phyloP scores from a whole-genome alignment of 768 basidiomycete species.

The Tylopilus intermedius region DNA sequence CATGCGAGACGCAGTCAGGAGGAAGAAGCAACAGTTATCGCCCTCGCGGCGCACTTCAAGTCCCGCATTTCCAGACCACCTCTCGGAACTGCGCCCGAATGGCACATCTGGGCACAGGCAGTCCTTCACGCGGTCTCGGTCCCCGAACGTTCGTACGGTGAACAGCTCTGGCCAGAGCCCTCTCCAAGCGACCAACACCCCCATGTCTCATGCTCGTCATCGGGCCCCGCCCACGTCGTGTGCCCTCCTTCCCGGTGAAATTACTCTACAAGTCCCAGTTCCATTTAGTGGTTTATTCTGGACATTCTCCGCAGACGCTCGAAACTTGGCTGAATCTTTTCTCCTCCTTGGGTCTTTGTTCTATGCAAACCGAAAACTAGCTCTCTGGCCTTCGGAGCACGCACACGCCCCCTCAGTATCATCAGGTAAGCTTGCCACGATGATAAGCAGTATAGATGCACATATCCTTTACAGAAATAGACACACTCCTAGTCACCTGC shows the following conservation, averaged over 20 bases:
- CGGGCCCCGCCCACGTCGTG: constrained; percentile 22
- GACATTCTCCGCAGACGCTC: constrained; percentile 54
- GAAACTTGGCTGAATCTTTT: constrained; percentile 59
- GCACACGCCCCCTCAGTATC: constrained; percentile 42
- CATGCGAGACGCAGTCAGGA: constrained; percentile 22
- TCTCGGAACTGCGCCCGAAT: constrained; percentile 31
- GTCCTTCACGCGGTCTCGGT: constrained; percentile 69
- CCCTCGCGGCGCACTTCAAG: constrained; percentile 24
- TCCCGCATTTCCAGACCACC: constrained; percentile 23
- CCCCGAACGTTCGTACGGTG: constrained; percentile 46
- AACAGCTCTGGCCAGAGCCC: constrained; percentile 33
- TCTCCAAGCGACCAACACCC: constrained; percentile 36
- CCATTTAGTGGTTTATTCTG: constrained; percentile 38
- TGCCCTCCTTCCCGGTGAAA: constrained; percentile 44
- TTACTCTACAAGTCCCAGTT: constrained; percentile 43
- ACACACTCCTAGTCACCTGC: constrained; percentile 48
- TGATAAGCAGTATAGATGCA: constrained; percentile 3
- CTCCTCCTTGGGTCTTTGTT: constrained; percentile 61
- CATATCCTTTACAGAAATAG: constrained; percentile 44
- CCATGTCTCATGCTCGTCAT: constrained; percentile 41
- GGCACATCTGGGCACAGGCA: constrained; percentile 36
- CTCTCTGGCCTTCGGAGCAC: constrained; percentile 10
- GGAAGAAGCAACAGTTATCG: constrained; percentile 26
- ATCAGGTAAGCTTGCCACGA: constrained; percentile 38
- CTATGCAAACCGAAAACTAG: constrained; percentile 45